phyloP scores from a whole-genome alignment of 2,329 filamentous ascomycete species.

The Allantophomopsis lycopodina region DNA sequence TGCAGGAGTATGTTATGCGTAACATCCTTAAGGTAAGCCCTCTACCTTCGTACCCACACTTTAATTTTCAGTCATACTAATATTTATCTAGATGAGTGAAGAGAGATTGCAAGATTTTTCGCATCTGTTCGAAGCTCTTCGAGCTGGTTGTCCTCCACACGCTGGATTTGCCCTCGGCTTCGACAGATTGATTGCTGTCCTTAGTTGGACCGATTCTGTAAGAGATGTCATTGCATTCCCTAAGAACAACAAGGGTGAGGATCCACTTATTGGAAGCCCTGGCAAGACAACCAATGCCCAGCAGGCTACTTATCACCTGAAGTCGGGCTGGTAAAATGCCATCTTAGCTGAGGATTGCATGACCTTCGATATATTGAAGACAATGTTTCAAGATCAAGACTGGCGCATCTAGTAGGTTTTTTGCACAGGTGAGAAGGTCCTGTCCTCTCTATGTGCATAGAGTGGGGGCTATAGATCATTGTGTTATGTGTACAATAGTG shows the following conservation, averaged over 20 bases:
- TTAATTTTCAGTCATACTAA: conserved; percentile 1
- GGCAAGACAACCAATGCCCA: conserved; percentile 45
- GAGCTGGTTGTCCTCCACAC: conserved; percentile 83
- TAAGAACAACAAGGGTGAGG: conserved; percentile 82
- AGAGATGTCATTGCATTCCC: conserved; percentile 95
- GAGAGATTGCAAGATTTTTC: conserved; percentile 66
- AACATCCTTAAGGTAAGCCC: conserved; percentile 51
- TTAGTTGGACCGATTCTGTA: conserved; percentile 65
- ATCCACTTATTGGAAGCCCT: conserved; percentile 70
- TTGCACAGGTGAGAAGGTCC: no score
- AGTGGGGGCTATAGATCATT: no score
- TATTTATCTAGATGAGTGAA: conserved; percentile 19
- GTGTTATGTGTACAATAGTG: no score
- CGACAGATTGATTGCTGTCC: conserved; percentile 69
- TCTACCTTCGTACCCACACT: background rate
- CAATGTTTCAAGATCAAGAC: no score
- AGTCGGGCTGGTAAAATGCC: background rate
- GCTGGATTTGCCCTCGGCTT: conserved; percentile 89
- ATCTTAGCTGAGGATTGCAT: no score
- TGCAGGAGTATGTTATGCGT: conserved; percentile 77
- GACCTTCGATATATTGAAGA: no score
- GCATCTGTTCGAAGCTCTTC: conserved; percentile 71
- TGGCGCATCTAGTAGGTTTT: no score
- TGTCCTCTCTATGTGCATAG: no score
- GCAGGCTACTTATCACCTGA: conserved; percentile 13